Evolutionary conservation across 2,329 filamentous ascomycete genomes (phyloP).

Genomic region (Pseudomassariella vexata): DNA sequence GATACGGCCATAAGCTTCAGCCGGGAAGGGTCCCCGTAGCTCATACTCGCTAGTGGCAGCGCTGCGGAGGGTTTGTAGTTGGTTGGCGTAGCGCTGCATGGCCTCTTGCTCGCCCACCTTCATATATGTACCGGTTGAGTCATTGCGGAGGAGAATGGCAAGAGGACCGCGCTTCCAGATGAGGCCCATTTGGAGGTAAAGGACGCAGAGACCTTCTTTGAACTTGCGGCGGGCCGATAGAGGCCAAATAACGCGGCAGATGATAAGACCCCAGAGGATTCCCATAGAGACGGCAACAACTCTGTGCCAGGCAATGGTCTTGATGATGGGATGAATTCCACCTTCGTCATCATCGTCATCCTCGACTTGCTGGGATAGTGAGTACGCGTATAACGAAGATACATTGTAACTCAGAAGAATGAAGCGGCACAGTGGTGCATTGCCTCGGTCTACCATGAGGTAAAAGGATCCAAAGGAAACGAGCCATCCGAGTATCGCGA

Average conservation of each 20-base stretch:
- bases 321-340: slow-evolving; percentile 75
- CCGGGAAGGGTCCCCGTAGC: slow-evolving; percentile 79
- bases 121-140: slow-evolving; percentile 64
- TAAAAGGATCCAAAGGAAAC: slow-evolving; percentile 83
- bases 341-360: slow-evolving; percentile 86
- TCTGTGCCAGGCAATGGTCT: slow-evolving; percentile 82
- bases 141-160: slow-evolving; percentile 60
- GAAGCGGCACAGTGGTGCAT: slow-evolving; percentile 87
- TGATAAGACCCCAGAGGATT: slow-evolving; percentile 85
- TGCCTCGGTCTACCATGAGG: slow-evolving; percentile 76
- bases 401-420: slow-evolving; percentile 96
- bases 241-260: slow-evolving; percentile 88
- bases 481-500: slow-evolving; percentile 78
- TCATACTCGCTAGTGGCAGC: slow-evolving; percentile 83
- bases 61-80: slow-evolving; percentile 66
- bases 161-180: slow-evolving; percentile 95
- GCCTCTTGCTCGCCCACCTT: slow-evolving; percentile 81
- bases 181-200: slow-evolving; percentile 91
- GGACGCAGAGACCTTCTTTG: slow-evolving; percentile 79
- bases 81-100: slow-evolving; percentile 72
- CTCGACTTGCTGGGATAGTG: slow-evolving; percentile 71
- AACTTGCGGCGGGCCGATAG: slow-evolving; percentile 86
- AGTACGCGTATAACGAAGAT: slow-evolving; percentile 90
- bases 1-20: slow-evolving; percentile 65
- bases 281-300: slow-evolving; percentile 81